Conservation (phyloP, 225 moss, liverwort and hornwort species). For the Asterella californica region DNA sequence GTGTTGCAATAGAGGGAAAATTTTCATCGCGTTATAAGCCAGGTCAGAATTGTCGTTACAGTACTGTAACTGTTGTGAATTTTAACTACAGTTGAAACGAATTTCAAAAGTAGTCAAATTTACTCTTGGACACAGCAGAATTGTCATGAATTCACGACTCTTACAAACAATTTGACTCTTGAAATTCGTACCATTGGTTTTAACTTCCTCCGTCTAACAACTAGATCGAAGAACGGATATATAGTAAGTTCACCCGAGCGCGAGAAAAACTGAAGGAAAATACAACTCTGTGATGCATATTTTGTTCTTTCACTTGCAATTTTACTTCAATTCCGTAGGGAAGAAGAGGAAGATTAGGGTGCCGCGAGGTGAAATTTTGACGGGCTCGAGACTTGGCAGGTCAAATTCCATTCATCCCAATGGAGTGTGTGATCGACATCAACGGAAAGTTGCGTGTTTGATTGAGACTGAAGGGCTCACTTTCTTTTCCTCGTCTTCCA, state of each 20-base stretch:
- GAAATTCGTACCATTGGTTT: neutral
- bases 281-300: no score
- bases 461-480: conserved; percentile 23
- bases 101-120: neutral
- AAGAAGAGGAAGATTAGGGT: no score
- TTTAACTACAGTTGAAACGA: neutral
- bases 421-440: no score
- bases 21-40: neutral
- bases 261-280: no score
- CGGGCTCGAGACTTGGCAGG: no score
- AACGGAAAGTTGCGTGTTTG: neutral
- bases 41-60: neutral
- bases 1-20: conserved; percentile 6
- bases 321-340: no score
- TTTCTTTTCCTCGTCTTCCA: conserved; percentile 74
- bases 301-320: no score
- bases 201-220: neutral
- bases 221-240: neutral
- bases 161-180: neutral
- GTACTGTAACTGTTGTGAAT: neutral
- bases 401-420: no score
- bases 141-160: no score
- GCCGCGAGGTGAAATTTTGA: no score
- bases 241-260: no score
- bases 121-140: no score